Evolutionary conservation across 352 stramenopile genomes (phyloP), one percentile per base, ranked within the genome.

Genomic region (Pythium catenulatum): DNA sequence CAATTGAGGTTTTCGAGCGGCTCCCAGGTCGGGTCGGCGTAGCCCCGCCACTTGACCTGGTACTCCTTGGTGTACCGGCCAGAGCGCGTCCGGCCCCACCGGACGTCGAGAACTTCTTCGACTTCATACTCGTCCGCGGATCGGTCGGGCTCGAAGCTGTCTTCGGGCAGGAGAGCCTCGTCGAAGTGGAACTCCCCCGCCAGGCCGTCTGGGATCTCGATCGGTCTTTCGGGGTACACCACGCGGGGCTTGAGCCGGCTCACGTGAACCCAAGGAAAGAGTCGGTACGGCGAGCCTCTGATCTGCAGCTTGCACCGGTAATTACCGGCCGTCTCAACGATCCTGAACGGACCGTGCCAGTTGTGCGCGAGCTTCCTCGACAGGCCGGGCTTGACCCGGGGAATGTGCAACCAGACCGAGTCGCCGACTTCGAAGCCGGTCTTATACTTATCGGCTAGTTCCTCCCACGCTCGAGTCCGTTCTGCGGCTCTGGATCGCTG

Each of bases 311-410:
- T 34, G 0, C 72, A 39, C 2, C n/a, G 25, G 27, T 43, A 59
- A 7, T 77, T 41, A 8, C 75, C n/a, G 3, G 11, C 56, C 46
- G 72, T 84, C 48, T 88, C 75, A 9, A 50, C 17, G 37, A 88
- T 88, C 43, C 70, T 11, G 45, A 82, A 84, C 8, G 72, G 73
- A 8, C 81, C 61, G 34, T 87, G 81, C 81, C 81, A 87, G 21
- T 66, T 34, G 32, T 87, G 72, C 0, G 63, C 73, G 2, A 83
- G 43, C 27, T 87, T 83, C 17, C 17, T 30, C n/a, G 48, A 50
- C 14, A 85, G 45, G 50, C 74, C 82, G 1, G 43, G 17, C n/a
- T 76, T 63, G 6, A 84, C 82, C 0, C 75, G 65, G 1, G 73
- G 50, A 1, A 83, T 39, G 37, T 80, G 79, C n/a, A 83, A 21